A percentile compares a stretch with the other conserved stretches of the same genome.
Evolutionary conservation across 805 yeast genomes (phyloP).

Genomic region (Candida nonsorbophila): DNA sequence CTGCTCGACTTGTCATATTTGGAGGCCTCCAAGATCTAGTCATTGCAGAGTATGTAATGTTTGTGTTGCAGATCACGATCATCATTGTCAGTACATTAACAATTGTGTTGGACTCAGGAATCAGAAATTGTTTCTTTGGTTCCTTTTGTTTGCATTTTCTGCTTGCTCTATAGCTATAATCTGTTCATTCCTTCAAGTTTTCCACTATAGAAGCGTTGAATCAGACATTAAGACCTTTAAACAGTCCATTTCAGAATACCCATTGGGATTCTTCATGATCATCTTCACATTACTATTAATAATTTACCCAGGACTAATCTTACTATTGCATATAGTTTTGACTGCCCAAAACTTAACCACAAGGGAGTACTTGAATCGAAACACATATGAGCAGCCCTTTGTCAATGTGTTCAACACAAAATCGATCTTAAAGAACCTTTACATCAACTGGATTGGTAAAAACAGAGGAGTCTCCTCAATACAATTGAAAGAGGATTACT

Average conservation of each 20-base stretch:
- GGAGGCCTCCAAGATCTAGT: conserved; percentile 67
- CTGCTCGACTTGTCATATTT: conserved; percentile 48
- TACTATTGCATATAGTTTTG: conserved; percentile 50
- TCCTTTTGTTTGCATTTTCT: conserved; percentile 16
- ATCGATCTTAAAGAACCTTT: conserved; percentile 20
- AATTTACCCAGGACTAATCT: conserved; percentile 52
- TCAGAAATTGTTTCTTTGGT: conserved; percentile 31
- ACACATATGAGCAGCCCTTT: conserved; percentile 23
- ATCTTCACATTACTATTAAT: conserved; percentile 41
- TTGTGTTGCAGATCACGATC: conserved; percentile 65
- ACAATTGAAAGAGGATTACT: conserved; percentile 12
- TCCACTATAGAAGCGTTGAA: conserved; percentile 14
- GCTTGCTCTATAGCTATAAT: conserved; percentile 14
- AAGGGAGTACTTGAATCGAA: conserved; percentile 58
- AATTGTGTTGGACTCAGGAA: conserved; percentile 38
- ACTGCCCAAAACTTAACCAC: conserved; percentile 62
- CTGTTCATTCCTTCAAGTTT: conserved; percentile 15
- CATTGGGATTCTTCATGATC: conserved; percentile 46
- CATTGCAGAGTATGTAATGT: conserved; percentile 69
- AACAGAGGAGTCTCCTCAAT: conserved; percentile 19
- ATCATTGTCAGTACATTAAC: conserved; percentile 62
- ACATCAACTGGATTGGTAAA: conserved; percentile 33
- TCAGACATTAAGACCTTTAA: conserved; percentile 22
- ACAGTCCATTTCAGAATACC: conserved; percentile 14
- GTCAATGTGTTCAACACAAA: conserved; percentile 25